phyloP scores from a whole-genome alignment of 306 rosid species.

The Quercus variabilis region DNA sequence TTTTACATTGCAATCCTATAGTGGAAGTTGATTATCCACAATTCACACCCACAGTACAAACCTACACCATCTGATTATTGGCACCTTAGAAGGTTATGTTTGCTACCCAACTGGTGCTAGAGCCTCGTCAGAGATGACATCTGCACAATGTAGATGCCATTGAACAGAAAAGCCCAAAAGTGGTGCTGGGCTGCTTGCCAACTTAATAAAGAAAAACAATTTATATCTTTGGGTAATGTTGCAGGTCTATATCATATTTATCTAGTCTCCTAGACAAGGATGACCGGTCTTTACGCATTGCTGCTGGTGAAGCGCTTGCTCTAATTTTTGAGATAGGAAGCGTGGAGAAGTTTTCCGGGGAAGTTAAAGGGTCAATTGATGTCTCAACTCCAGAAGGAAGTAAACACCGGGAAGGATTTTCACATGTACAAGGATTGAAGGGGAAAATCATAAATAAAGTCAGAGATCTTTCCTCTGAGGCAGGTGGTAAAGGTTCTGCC shows the following conservation, averaged over 20 bases:
- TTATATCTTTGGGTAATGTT: conserved; percentile 15
- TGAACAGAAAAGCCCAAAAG: background rate
- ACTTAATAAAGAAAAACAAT: background rate
- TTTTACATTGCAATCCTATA: background rate
- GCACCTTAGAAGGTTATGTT: background rate
- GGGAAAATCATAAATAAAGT: conserved; percentile 78
- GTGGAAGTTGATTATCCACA: background rate
- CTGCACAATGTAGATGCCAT: background rate
- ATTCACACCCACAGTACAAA: background rate
- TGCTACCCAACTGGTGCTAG: background rate
- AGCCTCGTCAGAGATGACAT: background rate
- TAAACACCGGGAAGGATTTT: conserved; percentile 52
- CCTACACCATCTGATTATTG: background rate
- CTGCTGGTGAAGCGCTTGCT: conserved; percentile 95
- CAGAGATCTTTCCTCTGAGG: conserved; percentile 72
- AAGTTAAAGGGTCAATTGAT: conserved; percentile 38
- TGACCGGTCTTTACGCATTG: conserved; percentile 85
- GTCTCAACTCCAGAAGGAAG: conserved; percentile 41
- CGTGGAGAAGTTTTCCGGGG: conserved; percentile 53
- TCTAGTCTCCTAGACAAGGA: conserved; percentile 87
- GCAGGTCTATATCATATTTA: conserved; percentile 74
- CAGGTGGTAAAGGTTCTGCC: conserved; percentile 87
- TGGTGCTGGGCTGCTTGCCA: too few species aligned
- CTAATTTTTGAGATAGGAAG: conserved; percentile 75
- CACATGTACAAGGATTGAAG: conserved; percentile 71